Percentiles rank a stretch among this genome's conserved stretches.
These are phyloP conservation scores for Venturia pyrina DNA, from an alignment of 2,329 filamentous ascomycete species.

Conservation along the genomic window DNA sequence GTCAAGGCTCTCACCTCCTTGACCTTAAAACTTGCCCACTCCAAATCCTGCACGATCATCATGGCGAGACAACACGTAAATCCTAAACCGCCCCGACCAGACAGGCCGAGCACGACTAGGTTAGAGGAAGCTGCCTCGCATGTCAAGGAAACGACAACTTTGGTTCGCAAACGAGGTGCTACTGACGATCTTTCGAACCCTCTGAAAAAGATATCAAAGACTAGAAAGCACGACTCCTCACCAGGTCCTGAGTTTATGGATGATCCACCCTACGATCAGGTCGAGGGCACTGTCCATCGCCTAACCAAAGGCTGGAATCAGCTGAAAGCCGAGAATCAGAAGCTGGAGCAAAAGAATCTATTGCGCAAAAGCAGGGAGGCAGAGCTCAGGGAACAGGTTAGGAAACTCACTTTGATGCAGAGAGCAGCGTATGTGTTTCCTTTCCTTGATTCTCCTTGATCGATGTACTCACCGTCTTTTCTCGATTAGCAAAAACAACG, in stretches of 20 bases:
- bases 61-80: background rate
- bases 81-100: background rate
- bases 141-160: background rate
- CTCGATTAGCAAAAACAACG: background rate
- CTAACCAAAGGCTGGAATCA: background rate
- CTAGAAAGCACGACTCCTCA: background rate
- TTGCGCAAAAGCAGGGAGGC: background rate
- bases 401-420: background rate
- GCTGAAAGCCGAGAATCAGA: background rate
- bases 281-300: background rate
- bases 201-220: background rate
- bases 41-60: background rate
- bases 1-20: background rate
- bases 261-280: background rate
- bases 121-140: background rate
- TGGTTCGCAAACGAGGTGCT: background rate
- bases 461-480: background rate
- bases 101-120: background rate
- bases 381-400: background rate
- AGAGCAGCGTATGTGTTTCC: background rate
- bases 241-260: background rate
- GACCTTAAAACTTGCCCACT: background rate
- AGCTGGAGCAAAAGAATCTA: background rate
- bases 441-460: background rate
- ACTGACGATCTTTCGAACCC: background rate